Evolutionary conservation across 2,329 filamentous ascomycete species (phyloP).

Genomic region (Penicillium sp.): DNA sequence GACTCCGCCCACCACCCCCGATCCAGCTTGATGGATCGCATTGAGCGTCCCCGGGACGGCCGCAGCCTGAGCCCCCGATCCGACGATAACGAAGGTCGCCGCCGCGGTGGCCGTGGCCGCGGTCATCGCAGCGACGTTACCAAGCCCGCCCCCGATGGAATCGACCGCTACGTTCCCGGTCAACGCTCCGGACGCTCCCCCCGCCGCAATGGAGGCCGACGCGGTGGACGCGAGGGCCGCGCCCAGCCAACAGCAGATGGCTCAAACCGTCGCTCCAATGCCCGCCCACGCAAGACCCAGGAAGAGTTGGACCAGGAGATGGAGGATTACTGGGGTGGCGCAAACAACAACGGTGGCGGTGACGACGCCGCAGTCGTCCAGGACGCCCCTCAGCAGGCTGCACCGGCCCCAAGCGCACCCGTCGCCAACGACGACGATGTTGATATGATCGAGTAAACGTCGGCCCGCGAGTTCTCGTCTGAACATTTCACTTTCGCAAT

Average conservation of each 20-base stretch:
- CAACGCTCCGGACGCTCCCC: constrained; percentile 47
- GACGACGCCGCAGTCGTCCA: constrained; percentile 38
- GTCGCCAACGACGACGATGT: constrained; percentile 56
- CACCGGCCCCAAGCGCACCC: constrained; percentile 26
- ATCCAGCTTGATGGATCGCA: constrained; percentile 68
- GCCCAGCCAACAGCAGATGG: constrained; percentile 15
- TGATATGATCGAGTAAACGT: constrained; percentile 67
- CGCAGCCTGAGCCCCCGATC: constrained; percentile 46
- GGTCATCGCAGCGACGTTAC: constrained; percentile 56
- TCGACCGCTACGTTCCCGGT: constrained; percentile 79
- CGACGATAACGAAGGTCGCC: constrained; percentile 35
- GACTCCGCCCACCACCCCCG: constrained; percentile 53
- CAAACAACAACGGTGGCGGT: constrained; percentile 35
- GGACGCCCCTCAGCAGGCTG: constrained; percentile 24
- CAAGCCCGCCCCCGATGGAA: constrained; percentile 64
- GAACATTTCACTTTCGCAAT: neutral
- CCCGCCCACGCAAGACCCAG: constrained; percentile 77
- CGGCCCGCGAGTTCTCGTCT: neutral
- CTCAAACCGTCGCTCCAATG: constrained; percentile 47
- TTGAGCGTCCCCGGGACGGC: constrained; percentile 50
- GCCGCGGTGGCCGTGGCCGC: constrained; percentile 44
- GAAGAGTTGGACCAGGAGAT: constrained; percentile 96
- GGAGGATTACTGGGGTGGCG: constrained; percentile 81
- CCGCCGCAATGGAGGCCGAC: constrained; percentile 51
- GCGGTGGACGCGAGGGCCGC: constrained; percentile 46